Evolutionary conservation across 768 basidiomycete genomes (phyloP), one percentile per base, ranked within the genome.

Genomic region (Filobasidium wieringae): DNA sequence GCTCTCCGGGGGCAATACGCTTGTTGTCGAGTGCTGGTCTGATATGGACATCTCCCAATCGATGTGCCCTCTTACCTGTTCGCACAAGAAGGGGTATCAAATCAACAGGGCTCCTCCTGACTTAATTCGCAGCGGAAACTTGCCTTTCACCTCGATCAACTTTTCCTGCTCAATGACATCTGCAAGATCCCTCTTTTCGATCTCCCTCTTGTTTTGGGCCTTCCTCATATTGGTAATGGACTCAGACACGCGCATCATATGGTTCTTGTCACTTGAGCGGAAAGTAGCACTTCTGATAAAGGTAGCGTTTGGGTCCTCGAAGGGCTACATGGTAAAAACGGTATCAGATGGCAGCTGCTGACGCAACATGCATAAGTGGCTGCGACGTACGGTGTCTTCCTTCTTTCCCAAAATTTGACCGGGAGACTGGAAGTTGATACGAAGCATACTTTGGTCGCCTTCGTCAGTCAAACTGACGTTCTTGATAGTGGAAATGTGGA

Each of bases 401-500:
- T 99, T 97, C 78, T 93, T 96, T 27, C 95, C 93, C 0, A 90
- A 86, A 26, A 96, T 82, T 68, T 96, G 91, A 50, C 95, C 95
- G 11, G 95, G 95, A 0, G 93, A 95, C 73, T 96, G 91, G 77
- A 97, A 96, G 75, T 97, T 97, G 74, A 99, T 90, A 1, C 95
- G 83, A 54, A 99, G 80, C 67, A 88, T 89, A 0, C 91, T 92
- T 71, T 84, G 87, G 51, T 97, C 90, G 5, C 87, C 88, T 74
- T 97, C 95, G 62, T 99, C 93, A 63, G 82, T 95, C 77, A 97
- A 97, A 78, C 87, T 91, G 30, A 86, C 87, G 70, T 93, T 97
- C 77, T 99, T 97, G 63, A 99, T 89, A 1, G 90, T 90, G 69
- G 93, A 93, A 75, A 97, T 92, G 70, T 99, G 95, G 79, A 93